Evolutionary conservation across 1,284 basidiomycete genomes (phyloP), one percentile per base, ranked within the genome.

Genomic region (Sanghuangporus weigelae): DNA sequence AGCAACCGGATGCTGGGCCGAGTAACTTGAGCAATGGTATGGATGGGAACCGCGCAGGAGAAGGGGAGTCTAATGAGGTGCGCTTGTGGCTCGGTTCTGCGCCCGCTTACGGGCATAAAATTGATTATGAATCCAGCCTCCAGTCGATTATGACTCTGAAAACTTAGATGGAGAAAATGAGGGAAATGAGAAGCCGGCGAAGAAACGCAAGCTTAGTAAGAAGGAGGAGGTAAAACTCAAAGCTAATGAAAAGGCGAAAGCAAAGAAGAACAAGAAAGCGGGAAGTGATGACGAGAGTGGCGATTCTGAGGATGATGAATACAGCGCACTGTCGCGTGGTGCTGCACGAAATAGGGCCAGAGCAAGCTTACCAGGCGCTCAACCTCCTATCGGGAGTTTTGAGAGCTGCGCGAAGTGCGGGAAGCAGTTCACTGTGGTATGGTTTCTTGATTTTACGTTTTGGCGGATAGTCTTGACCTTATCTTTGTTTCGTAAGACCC

Each of bases 341-440:
- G 51, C 57, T 64, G n/a, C 66, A 58, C 35, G 39, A 16, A 60
- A 62, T 7, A 86, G 79, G 71, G 75, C 78, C 8, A 73, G 81
- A 77, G 72, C 76, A 10, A 70, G 73, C 1, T 69, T 71, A 49
- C 60, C 66, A 5, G 69, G 68, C 42, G 72, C 78, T 0, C 87
- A 89, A 65, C 91, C 90, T 2, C 79, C 86, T 1, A 81, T 90
- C 1, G 96, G 95, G 0, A 88, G 86, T 69, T 92, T 96, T 63
- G 88, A 89, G 69, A 79, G 82, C 16, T 99, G 96, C 70, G 90
- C 86, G 1, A 84, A 84, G 66, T 99, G 96, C 74, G 81, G 82
- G 59, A 89, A 89, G 64, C 84, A 88, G 69, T 98, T 98, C 73
- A 95, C 94, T 19, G 90, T 96, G 69, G 93, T 97, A 77, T 66